These are phyloP conservation scores for Gremmenia infestans DNA, from an alignment of 2,329 filamentous ascomycete genomes.

Conservation along the genomic window DNA sequence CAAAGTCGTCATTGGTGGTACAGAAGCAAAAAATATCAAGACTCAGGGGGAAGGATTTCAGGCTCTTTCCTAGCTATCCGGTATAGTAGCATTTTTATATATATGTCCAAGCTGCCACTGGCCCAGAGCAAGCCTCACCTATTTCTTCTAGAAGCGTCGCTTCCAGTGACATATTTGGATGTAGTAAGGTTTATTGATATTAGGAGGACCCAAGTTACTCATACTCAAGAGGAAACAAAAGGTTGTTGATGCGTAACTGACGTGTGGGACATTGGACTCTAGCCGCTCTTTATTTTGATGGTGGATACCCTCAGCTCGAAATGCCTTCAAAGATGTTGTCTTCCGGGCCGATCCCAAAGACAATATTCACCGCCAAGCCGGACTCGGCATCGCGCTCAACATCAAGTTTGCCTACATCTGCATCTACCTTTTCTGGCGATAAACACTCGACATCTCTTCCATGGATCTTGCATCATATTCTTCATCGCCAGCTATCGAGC, in stretches of 20 bases:
- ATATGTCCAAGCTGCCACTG: too few relatives aligned
- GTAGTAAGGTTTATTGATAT: too few relatives aligned
- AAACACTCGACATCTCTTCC: constrained; percentile 8
- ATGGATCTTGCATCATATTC: constrained; percentile 25
- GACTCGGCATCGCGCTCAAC: neutral
- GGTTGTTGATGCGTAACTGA: too few relatives aligned
- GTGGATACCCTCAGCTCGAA: neutral
- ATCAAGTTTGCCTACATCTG: neutral
- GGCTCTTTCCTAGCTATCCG: neutral
- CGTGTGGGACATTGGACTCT: too few relatives aligned
- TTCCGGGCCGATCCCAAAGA: neutral
- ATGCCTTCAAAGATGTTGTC: neutral
- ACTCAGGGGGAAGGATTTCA: neutral
- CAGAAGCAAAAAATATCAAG: constrained; percentile 1
- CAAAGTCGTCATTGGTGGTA: neutral
- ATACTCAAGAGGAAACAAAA: too few relatives aligned
- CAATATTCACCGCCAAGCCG: too few relatives aligned
- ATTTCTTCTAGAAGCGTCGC: too few relatives aligned
- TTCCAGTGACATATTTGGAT: too few relatives aligned
- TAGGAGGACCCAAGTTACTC: too few relatives aligned
- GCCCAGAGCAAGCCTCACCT: too few relatives aligned
- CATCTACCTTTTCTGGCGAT: constrained; percentile 7
- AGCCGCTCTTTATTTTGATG: too few relatives aligned
- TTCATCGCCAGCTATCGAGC: constrained; percentile 11
- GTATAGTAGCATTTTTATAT: neutral